Evolutionary conservation across 176 grass and related monocot species (phyloP).

Genomic region (Eleusine indica): DNA sequence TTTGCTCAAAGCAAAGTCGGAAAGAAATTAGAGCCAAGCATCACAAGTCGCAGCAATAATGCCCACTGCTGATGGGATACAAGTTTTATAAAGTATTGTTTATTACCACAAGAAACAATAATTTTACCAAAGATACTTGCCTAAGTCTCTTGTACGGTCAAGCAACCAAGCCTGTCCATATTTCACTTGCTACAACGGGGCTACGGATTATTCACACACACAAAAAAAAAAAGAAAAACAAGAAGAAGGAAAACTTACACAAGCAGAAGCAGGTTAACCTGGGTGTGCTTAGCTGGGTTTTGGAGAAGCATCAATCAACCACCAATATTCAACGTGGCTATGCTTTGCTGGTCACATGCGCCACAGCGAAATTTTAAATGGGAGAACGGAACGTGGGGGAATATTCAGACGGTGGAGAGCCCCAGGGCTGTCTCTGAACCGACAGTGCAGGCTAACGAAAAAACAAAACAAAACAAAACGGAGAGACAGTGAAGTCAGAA

Average conservation of each 20-base stretch:
- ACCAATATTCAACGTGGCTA: neutral
- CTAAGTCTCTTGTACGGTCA: no score
- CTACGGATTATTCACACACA: neutral
- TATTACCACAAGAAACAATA: no score
- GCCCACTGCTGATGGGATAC: no score
- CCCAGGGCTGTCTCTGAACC: no score
- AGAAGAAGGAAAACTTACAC: neutral
- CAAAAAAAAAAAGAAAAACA: neutral
- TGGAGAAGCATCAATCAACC: conserved; percentile 27
- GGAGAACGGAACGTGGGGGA: conserved; percentile 4
- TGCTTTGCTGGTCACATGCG: conserved; percentile 30
- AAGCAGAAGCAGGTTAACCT: neutral
- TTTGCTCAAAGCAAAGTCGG: no score
- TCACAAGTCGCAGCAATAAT: no score
- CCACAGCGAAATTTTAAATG: neutral
- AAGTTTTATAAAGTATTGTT: no score
- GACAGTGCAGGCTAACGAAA: neutral
- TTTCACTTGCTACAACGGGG: neutral
- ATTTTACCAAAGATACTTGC: no score
- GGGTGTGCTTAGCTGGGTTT: conserved; percentile 4
- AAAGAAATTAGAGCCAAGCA: no score
- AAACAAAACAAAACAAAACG: neutral
- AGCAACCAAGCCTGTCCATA: neutral
- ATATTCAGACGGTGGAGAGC: neutral
- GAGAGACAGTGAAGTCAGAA: neutral